Evolutionary conservation across 1,284 basidiomycete species (phyloP), one percentile per base, ranked within the genome.

Genomic region (Boletellus dicymbophilus): DNA sequence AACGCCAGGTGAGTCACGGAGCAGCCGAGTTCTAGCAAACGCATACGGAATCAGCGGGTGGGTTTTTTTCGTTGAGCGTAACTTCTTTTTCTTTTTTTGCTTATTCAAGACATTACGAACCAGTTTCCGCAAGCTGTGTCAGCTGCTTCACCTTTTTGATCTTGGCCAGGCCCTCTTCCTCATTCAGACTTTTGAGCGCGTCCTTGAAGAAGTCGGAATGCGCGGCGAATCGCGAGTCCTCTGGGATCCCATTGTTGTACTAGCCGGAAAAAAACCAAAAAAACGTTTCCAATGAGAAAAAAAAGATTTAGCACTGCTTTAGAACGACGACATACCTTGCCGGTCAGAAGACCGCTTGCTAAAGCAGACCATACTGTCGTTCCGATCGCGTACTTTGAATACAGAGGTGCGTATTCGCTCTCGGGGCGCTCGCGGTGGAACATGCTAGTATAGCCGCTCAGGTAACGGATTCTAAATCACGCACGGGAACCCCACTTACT

Each of bases 1-100:
- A 93, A 75, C 1, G 90, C 85, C 31, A 95, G 78, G 46, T 81
- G 79, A 25, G 81, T 72, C 49, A 82, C 77, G 31, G 72, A 80
- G 56, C 78, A 80, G 33, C 74, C 77, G 15, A 86, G 71, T 58
- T 81, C 79, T 78, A 9, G 8, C 3, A 37, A 22, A 41, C 23
- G 39, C 28, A 38, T 44, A 54, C 44, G 55, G 47, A n/a, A n/a
- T n/a, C n/a, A n/a, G n/a, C n/a, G n/a, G n/a, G n/a, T n/a, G n/a
- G n/a, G n/a, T n/a, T n/a, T n/a, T n/a, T n/a, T n/a, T n/a, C n/a
- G n/a, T n/a, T n/a, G n/a, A n/a, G n/a, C n/a, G n/a, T n/a, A n/a
- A n/a, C n/a, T n/a, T n/a, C n/a, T n/a, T n/a, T n/a, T n/a, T n/a
- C n/a, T n/a, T n/a, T n/a, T n/a, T n/a, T n/a, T n/a, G n/a, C n/a